These are phyloP conservation scores for Dictyostelium discoideum DNA, from an alignment of 78 protist genomes.

Conservation along the genomic window DNA sequence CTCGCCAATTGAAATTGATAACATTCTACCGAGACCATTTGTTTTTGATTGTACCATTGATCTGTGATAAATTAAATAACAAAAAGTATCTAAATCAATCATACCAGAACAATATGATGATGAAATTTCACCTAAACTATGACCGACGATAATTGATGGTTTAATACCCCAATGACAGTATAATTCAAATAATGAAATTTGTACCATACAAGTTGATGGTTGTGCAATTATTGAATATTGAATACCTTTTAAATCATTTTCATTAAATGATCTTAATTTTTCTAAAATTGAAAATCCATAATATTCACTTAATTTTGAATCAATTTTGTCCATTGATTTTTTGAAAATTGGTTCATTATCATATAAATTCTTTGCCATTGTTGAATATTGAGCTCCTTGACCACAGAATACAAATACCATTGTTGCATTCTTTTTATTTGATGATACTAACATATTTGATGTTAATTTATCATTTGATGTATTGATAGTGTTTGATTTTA, in stretches of 20 bases:
- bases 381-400: neutral
- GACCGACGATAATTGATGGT: neutral
- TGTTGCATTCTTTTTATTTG: neutral
- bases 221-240: neutral
- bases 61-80: neutral
- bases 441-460: neutral
- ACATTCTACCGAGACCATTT: slow-evolving; percentile 47
- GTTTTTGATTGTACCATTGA: neutral
- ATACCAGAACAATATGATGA: slow-evolving; percentile 7
- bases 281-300: neutral
- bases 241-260: neutral
- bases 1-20: slow-evolving; percentile 11
- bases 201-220: neutral
- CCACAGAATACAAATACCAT: neutral
- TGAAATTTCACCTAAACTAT: slow-evolving; percentile 45
- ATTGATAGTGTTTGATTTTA: no score
- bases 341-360: neutral
- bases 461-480: neutral
- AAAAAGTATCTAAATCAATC: neutral
- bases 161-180: neutral
- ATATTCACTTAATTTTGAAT: no score
- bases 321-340: neutral
- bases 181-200: neutral
- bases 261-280: neutral
- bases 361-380: slow-evolving; percentile 7